Base-by-base conservation (phyloP, 306 rosid genomes). In the Geum urbanum region DNA sequence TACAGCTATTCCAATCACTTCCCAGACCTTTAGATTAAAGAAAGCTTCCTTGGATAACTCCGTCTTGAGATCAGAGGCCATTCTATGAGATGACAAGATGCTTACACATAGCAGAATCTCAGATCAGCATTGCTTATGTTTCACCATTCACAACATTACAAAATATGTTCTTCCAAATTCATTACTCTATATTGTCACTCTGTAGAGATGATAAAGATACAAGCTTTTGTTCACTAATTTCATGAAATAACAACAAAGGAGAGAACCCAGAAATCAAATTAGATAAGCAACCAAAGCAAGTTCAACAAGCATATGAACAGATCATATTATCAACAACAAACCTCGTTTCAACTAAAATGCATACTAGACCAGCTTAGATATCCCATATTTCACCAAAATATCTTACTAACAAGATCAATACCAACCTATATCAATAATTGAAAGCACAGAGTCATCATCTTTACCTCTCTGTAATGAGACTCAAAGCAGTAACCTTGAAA, bases 1-100 rank as follows among this genome's bases (percentile, higher is more conserved):
- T 57, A 92, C 97, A 19, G 76, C 86, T 82, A 88, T 86, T 58
- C 96, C 98, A 70, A 90, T 81, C 44, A 92, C 73, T 79, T 90
- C 89, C 98, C 98, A 92, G 71, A 88, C 96, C 82, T 88, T 85
- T 8, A 92, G 86, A 70, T 81, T 86, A 48, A 88, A 72, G 59
- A 72, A 66, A 66, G 91, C 84, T 79, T 77, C 79, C 96, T 88
- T 86, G 65, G 96, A 88, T 18, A 92, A 76, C 69, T 82, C 90
- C 48, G 82, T 83, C 59, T 75, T 85, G 45, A 92, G 91, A 86
- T 76, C 71, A 43, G 80, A 71, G 71, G 83, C 88, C 98, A 92
- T 92, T 63, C 67, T 71, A 73, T 46, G 56, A 71, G 7, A 48
- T 71, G 43, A 69, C 78, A 39, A 19, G 63, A 57, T 69, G 75